Percentiles rank a stretch among this genome's conserved stretches.
Conservation (phyloP, 345 rosid species). For the Hirschfeldia incana region DNA sequence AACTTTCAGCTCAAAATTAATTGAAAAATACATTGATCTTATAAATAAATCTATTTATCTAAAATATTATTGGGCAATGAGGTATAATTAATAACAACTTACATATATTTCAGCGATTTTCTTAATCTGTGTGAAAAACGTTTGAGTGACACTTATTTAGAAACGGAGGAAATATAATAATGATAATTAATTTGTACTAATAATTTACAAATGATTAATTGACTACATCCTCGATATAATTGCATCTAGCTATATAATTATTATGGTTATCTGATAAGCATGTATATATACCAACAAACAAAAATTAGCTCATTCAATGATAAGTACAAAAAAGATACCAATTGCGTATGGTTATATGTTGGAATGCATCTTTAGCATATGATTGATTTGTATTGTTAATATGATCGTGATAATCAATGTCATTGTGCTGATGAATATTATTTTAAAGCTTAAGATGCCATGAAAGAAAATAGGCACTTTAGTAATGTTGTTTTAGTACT, state of each 20-base stretch:
- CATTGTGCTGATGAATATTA: not conserved
- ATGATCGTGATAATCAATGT: not conserved
- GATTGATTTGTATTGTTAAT: constrained; percentile 1
- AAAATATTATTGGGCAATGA: too few species aligned
- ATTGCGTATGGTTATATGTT: constrained; percentile 3
- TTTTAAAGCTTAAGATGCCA: not conserved
- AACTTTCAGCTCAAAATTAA: too few species aligned
- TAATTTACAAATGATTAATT: not conserved
- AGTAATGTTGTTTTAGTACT: not conserved
- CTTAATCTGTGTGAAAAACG: too few species aligned
- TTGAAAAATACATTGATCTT: too few species aligned
- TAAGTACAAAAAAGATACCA: not conserved
- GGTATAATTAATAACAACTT: too few species aligned
- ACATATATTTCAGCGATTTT: too few species aligned
- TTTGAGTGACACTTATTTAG: too few species aligned
- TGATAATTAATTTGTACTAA: not conserved
- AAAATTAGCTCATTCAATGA: constrained; percentile 2
- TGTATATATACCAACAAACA: constrained; percentile 5
- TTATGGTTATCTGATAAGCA: not conserved
- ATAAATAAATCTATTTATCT: too few species aligned
- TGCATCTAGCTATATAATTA: constrained; percentile 5
- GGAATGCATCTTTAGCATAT: not conserved
- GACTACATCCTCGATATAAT: not conserved
- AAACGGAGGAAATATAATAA: not conserved
- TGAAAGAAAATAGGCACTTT: not conserved